A percentile compares a stretch with the other conserved stretches of the same genome.
Evolutionary conservation across 2,329 filamentous ascomycete species (phyloP).

Genomic region (Hypoxylon sp.): DNA sequence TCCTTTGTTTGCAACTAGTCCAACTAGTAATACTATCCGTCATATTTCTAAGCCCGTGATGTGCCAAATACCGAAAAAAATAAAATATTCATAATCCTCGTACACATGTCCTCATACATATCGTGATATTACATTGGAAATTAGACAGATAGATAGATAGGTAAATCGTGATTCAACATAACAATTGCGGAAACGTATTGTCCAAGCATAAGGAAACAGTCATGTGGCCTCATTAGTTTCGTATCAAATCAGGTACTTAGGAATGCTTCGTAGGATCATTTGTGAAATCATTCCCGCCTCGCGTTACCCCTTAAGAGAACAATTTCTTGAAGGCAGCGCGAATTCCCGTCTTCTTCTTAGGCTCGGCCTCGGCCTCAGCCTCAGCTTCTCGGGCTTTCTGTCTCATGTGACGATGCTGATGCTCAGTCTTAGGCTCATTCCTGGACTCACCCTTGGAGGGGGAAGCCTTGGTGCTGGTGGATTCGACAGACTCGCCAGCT

Average conservation of each 20-base stretch:
- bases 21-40: too few species aligned
- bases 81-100: conserved; percentile 8
- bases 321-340: conserved; percentile 51
- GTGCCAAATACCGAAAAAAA: background rate
- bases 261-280: conserved; percentile 6
- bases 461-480: conserved; percentile 30
- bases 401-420: conserved; percentile 49
- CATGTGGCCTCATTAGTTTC: conserved; percentile 24
- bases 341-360: conserved; percentile 47
- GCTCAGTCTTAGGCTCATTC: too few species aligned
- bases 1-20: too few species aligned
- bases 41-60: too few species aligned
- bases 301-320: conserved; percentile 44
- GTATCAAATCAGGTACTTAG: conserved; percentile 12
- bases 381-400: conserved; percentile 38
- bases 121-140: conserved; percentile 30
- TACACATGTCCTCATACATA: conserved; percentile 28
- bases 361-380: conserved; percentile 34
- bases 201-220: conserved; percentile 5
- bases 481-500: conserved; percentile 13
- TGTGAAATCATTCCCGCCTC: too few species aligned
- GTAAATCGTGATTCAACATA: conserved; percentile 1
- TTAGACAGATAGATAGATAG: conserved; percentile 10
- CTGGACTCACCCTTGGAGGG: conserved; percentile 45
- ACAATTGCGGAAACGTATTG: conserved; percentile 1